Evolutionary conservation across 352 stramenopile genomes (phyloP).

Genomic region (Globisporangium cystogenes): DNA sequence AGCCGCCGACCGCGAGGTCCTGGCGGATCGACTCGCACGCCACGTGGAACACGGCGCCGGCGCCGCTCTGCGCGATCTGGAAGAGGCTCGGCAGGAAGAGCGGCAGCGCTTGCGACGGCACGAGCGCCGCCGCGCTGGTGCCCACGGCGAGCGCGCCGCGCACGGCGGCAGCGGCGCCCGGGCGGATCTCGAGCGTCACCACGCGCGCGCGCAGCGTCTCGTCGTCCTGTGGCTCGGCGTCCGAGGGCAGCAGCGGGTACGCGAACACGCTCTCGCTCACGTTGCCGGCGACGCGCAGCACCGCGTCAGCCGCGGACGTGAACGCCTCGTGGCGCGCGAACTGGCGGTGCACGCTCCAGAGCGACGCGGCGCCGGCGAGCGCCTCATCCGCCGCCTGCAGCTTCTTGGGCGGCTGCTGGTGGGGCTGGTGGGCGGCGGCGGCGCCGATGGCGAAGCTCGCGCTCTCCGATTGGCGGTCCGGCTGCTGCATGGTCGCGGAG

Average conservation of each 20-base stretch:
- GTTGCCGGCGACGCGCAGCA: slow-evolving; percentile 52
- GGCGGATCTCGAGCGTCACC: slow-evolving; percentile 55
- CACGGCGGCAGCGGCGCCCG: slow-evolving; percentile 46
- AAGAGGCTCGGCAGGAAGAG: slow-evolving; percentile 73
- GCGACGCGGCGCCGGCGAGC: slow-evolving; percentile 8
- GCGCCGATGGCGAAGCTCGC: slow-evolving; percentile 12
- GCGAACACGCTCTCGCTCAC: slow-evolving; percentile 59
- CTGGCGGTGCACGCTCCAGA: slow-evolving; percentile 26
- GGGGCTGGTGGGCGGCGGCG: slow-evolving; percentile 5
- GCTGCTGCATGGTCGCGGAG: slow-evolving; percentile 12
- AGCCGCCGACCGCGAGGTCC: slow-evolving; percentile 49
- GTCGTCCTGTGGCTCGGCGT: slow-evolving; percentile 3
- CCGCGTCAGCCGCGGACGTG: slow-evolving; percentile 45
- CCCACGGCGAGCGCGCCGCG: slow-evolving; percentile 55
- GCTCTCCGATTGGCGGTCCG: slow-evolving; percentile 30
- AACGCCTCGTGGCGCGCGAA: slow-evolving; percentile 42
- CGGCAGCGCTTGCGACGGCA: slow-evolving; percentile 69
- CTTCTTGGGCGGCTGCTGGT: slow-evolving; percentile 14
- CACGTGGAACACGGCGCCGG: slow-evolving; percentile 56
- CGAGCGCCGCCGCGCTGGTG: slow-evolving; percentile 36
- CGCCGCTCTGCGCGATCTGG: slow-evolving; percentile 34
- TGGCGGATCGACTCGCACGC: slow-evolving; percentile 45
- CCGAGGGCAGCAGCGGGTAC: slow-evolving; percentile 44
- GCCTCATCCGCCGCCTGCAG: not conserved
- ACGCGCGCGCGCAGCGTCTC: slow-evolving; percentile 44